Evolutionary conservation across 2,329 filamentous ascomycete genomes (phyloP).

Genomic region (Mariannaea elegans): DNA sequence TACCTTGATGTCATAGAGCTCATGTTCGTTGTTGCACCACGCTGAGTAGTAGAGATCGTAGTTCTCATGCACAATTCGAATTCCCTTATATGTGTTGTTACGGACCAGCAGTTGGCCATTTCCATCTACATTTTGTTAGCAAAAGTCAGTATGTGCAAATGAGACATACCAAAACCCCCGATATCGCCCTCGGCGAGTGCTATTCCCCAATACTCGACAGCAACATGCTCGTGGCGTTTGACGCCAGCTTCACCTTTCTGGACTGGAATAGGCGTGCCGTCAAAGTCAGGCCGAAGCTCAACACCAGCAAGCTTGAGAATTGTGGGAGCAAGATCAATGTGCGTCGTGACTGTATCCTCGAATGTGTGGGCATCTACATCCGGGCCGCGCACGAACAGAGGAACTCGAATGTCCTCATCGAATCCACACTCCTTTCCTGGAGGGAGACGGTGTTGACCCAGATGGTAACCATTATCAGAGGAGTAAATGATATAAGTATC

Average conservation of each 20-base stretch:
- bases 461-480: slow-evolving; percentile 69
- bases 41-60: slow-evolving; percentile 74
- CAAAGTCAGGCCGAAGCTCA: slow-evolving; percentile 59
- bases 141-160: background rate
- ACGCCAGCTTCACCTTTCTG: slow-evolving; percentile 33
- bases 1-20: slow-evolving; percentile 69
- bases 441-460: slow-evolving; percentile 65
- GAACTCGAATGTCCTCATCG: slow-evolving; percentile 68
- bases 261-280: slow-evolving; percentile 63
- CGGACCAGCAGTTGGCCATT: slow-evolving; percentile 22
- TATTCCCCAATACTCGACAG: slow-evolving; percentile 65
- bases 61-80: slow-evolving; percentile 60
- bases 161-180: slow-evolving; percentile 37
- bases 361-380: slow-evolving; percentile 52
- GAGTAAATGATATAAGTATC: slow-evolving; percentile 69
- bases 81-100: slow-evolving; percentile 69
- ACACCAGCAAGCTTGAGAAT: slow-evolving; percentile 57
- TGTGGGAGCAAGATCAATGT: slow-evolving; percentile 71
- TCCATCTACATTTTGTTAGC: slow-evolving; percentile 31
- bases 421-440: slow-evolving; percentile 67
- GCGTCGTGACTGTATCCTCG: slow-evolving; percentile 62
- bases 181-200: slow-evolving; percentile 49
- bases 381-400: slow-evolving; percentile 65
- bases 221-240: slow-evolving; percentile 62
- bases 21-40: slow-evolving; percentile 74